phyloP scores from a whole-genome alignment of 139 green algal genomes.

The Nannochloris sp. region DNA sequence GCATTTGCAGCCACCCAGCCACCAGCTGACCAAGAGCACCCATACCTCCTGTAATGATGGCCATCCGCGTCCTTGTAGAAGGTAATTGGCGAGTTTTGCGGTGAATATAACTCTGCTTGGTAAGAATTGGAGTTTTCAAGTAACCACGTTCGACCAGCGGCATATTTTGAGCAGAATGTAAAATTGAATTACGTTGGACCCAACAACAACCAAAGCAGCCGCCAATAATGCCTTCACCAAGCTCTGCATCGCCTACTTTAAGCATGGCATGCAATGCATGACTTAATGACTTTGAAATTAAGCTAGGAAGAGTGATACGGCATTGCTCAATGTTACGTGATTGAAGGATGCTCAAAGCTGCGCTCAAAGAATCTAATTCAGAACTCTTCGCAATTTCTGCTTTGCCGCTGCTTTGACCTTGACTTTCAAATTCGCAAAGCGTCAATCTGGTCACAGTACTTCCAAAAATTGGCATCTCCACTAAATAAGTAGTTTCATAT shows the following conservation, averaged over 20 bases:
- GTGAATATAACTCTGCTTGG: background rate
- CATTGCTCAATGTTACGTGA: too few relatives aligned
- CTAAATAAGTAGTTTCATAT: too few relatives aligned
- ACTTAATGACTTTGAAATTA: too few relatives aligned
- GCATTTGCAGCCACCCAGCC: background rate
- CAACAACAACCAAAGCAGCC: background rate
- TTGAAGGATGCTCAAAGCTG: too few relatives aligned
- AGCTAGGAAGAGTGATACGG: too few relatives aligned
- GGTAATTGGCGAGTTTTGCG: background rate
- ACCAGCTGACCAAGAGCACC: conserved; percentile 35
- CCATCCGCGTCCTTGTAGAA: background rate
- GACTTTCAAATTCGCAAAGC: too few relatives aligned
- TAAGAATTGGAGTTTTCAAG: background rate
- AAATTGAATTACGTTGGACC: background rate
- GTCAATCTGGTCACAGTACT: too few relatives aligned
- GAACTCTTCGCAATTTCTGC: too few relatives aligned
- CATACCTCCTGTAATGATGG: conserved; percentile 13
- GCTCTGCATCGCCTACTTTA: background rate
- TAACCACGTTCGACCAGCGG: background rate
- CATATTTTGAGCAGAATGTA: background rate
- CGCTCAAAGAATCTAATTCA: too few relatives aligned
- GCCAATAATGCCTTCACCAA: background rate
- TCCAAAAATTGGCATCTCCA: too few relatives aligned
- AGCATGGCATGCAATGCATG: background rate
- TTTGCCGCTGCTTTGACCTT: too few relatives aligned